Conservation (phyloP, 306 rosid species). For the Ormosia semicastrata region DNA sequence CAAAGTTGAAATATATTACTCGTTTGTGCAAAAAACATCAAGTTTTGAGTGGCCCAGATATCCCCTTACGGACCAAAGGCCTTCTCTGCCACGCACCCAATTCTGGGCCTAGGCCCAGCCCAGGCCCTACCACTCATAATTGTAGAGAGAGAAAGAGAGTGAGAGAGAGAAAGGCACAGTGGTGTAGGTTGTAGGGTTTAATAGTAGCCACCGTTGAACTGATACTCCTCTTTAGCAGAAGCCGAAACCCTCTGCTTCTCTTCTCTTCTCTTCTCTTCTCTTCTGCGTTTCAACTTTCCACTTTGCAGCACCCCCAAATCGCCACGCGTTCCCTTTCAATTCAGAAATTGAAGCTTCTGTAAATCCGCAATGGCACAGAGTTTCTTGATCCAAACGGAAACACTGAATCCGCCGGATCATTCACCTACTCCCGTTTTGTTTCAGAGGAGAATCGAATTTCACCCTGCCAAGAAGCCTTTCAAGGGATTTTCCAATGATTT, state of each 20-base stretch:
- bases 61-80: not conserved
- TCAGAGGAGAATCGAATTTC: conserved; percentile 53
- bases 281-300: not conserved
- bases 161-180: not conserved
- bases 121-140: not conserved
- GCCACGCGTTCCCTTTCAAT: too few relatives aligned
- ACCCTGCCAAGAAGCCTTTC: conserved; percentile 52
- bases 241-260: conserved; percentile 41
- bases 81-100: not conserved
- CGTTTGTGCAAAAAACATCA: too few relatives aligned
- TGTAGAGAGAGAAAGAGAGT: not conserved
- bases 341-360: not conserved
- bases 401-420: conserved; percentile 19
- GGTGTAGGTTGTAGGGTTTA: conserved; percentile 68
- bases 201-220: conserved; percentile 2
- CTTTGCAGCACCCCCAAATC: too few relatives aligned
- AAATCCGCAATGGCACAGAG: conserved; percentile 37
- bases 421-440: conserved; percentile 16
- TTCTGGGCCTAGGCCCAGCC: not conserved
- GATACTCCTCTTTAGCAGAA: conserved; percentile 41
- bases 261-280: not conserved
- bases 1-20: too few relatives aligned
- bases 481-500: conserved; percentile 66
- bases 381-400: conserved; percentile 9
- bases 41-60: too few relatives aligned